phyloP scores from a whole-genome alignment of 208 protist species.

The Giardia muris region DNA sequence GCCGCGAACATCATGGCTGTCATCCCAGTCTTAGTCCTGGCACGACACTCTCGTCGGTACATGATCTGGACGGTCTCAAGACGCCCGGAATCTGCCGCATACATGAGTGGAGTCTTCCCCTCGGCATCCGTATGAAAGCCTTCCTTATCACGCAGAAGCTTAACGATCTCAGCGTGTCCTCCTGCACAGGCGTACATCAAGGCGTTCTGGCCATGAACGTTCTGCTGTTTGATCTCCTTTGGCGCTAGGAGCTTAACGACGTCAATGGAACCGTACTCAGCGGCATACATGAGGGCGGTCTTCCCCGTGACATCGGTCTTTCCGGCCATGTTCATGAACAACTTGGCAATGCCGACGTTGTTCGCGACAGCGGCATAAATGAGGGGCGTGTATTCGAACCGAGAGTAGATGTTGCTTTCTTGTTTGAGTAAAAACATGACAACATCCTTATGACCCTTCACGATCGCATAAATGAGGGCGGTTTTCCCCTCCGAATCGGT shows the following conservation, averaged over 20 bases:
- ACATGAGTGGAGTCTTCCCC: neutral
- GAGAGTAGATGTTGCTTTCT: too few species aligned
- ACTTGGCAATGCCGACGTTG: too few species aligned
- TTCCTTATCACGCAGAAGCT: neutral
- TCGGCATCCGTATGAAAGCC: neutral
- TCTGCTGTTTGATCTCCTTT: neutral
- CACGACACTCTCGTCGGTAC: neutral
- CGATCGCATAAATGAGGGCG: neutral
- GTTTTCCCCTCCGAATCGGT: neutral
- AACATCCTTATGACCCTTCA: neutral
- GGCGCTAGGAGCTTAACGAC: neutral
- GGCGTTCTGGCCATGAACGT: neutral
- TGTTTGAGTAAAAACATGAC: neutral
- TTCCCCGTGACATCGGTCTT: neutral
- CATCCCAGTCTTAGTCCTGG: neutral
- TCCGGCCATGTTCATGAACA: neutral
- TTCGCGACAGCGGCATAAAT: too few species aligned
- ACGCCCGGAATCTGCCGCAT: neutral
- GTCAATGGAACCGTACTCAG: neutral
- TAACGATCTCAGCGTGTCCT: neutral
- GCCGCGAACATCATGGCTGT: neutral
- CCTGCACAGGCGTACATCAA: neutral
- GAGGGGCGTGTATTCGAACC: too few species aligned
- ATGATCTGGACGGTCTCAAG: neutral
- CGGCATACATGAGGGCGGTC: neutral